Base-by-base conservation (phyloP, 352 stramenopile genomes). In the Globisporangium canariense region DNA sequence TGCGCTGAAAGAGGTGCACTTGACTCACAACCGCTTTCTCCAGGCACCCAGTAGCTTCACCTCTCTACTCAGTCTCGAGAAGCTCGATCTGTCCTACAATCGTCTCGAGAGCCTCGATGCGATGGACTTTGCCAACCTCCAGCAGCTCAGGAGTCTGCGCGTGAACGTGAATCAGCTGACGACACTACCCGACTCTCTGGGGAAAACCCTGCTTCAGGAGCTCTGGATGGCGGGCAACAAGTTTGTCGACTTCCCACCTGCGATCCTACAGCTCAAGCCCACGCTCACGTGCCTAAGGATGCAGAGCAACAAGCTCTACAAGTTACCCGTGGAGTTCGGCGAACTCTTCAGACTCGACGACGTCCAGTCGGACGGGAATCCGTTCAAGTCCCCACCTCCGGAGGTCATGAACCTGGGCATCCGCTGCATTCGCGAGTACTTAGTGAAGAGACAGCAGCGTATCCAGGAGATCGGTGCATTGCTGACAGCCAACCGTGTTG, bases 71-170 rank as follows among this genome's bases (percentile, higher is more conserved):
- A 3, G 60, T 0, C 62, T 93, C 4, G 61, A 86, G 28, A 62
- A 68, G 30, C 65, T 93, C 1, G 78, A 93, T n/a, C 16, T 93
- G 51, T 88, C 81, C 18, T 86, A 88, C 67, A 93, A 93, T 52
- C 75, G 69, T 5, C 72, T 93, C 25, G 63, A 66, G 45, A 76
- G 70, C 3, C 70, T 93, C 9, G 73, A 74, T 3, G 58, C 70
- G 0, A 62, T 84, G 55, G 70, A 83, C 38, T 93, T 90, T 45
- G 55, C 64, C 0, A 56, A 60, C 22, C 69, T 89, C 10, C 46
- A 41, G 4, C 54, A 38, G 0, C 78, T 93, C 49, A 51, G 68
- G 20, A 66, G 71, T 3, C 62, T 93, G 18, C 77, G 71, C 0
- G 50, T 82, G 10, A 89, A 74, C 59, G 69, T 71, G 1, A 91